A percentile compares a stretch with the other conserved stretches of the same genome.
Conservation (phyloP, 2,329 filamentous ascomycete species). For the Aspergillus calidoustus region DNA sequence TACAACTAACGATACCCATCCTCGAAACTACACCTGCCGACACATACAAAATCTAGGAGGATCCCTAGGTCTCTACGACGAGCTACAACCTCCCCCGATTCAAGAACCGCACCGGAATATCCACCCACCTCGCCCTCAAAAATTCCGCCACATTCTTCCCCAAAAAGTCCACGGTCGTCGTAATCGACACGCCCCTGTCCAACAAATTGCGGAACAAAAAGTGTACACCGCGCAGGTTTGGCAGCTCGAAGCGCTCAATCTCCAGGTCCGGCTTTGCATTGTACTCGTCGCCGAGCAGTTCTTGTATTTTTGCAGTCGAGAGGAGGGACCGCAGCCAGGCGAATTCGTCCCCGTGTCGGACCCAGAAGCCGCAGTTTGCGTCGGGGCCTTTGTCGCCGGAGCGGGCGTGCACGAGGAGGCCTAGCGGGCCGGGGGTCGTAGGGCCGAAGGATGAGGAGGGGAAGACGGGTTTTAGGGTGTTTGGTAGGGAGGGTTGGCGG, state of each 20-base stretch:
- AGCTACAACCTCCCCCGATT: constrained; percentile 29
- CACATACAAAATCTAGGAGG: not conserved
- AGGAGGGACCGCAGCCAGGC: constrained; percentile 44
- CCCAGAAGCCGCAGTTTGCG: constrained; percentile 54
- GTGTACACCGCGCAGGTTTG: constrained; percentile 45
- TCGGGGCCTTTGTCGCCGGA: constrained; percentile 53
- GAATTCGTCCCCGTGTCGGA: constrained; percentile 48
- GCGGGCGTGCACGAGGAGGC: constrained; percentile 42
- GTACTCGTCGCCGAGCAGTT: constrained; percentile 33
- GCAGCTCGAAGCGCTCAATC: constrained; percentile 54
- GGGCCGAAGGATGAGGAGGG: constrained; percentile 26
- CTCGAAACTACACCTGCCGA: not conserved
- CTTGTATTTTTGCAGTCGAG: constrained; percentile 22
- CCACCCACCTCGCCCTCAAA: constrained; percentile 37
- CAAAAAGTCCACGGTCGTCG: constrained; percentile 41
- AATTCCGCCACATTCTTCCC: constrained; percentile 46
- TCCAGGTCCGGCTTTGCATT: constrained; percentile 17
- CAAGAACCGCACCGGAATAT: constrained; percentile 40
- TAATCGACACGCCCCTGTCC: constrained; percentile 40
- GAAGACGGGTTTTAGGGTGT: constrained; percentile 1
- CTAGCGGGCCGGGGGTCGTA: constrained; percentile 32
- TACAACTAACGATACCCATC: not conserved
- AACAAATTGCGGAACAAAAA: constrained; percentile 43
- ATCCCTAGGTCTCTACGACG: too few relatives aligned
- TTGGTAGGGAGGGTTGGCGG: constrained; percentile 25